Conservation (phyloP, 2,329 filamentous ascomycete species). For the Alternaria viburni region DNA sequence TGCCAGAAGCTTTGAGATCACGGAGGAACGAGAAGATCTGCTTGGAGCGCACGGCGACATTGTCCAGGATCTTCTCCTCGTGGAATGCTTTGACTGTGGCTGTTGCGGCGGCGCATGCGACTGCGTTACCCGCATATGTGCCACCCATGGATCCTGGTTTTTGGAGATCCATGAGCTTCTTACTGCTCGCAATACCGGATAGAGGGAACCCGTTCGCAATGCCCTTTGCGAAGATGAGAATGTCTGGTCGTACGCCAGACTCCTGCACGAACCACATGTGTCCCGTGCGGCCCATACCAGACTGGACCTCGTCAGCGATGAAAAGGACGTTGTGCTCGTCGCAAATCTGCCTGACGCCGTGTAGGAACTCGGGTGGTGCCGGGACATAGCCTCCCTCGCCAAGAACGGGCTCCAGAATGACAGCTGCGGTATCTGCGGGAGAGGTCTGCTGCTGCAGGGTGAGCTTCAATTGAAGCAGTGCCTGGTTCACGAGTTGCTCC, state of each 20-base stretch:
- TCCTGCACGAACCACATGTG: constrained; percentile 55
- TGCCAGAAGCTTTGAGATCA: constrained; percentile 29
- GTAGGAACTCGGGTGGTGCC: constrained; percentile 37
- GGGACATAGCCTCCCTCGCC: constrained; percentile 41
- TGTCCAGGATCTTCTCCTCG: constrained; percentile 37
- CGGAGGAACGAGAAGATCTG: constrained; percentile 35
- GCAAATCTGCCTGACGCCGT: constrained; percentile 50
- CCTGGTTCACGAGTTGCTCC: constrained; percentile 31
- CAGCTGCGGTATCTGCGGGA: constrained; percentile 36
- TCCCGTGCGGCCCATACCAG: constrained; percentile 53
- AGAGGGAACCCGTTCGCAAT: constrained; percentile 41
- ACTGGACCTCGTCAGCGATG: constrained; percentile 54
- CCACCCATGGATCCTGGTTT: constrained; percentile 40
- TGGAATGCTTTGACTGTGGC: constrained; percentile 34
- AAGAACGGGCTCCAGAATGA: constrained; percentile 38
- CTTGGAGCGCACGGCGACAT: constrained; percentile 34
- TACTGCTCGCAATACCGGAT: constrained; percentile 36
- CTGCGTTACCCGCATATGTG: constrained; percentile 39
- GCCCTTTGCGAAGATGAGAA: constrained; percentile 50
- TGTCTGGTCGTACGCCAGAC: constrained; percentile 52
- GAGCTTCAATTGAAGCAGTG: constrained; percentile 35
- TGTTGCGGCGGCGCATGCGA: constrained; percentile 37
- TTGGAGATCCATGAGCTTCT: constrained; percentile 35
- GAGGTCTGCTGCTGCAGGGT: constrained; percentile 36
- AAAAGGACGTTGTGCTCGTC: constrained; percentile 54